Conservation (phyloP, 257 asterid species). For the Ehretia macrophylla region DNA sequence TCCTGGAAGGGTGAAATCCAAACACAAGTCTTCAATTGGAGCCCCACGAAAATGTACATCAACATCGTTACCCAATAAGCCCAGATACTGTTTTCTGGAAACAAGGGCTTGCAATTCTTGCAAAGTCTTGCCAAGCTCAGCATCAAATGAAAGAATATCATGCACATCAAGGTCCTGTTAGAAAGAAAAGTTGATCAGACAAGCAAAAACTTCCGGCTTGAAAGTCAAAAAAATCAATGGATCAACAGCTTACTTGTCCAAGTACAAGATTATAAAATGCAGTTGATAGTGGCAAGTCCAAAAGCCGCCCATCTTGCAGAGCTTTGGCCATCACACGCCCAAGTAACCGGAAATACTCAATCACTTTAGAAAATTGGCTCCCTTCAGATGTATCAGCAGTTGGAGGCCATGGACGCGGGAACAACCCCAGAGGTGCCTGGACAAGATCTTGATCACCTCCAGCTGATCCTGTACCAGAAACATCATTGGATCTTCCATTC, state of each 20-base stretch:
- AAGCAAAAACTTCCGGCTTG: neutral
- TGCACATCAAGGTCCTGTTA: slow-evolving; percentile 87
- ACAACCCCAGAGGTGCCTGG: slow-evolving; percentile 85
- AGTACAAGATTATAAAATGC: slow-evolving; percentile 86
- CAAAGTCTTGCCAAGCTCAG: slow-evolving; percentile 73
- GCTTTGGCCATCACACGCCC: slow-evolving; percentile 98
- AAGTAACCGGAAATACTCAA: slow-evolving; percentile 73
- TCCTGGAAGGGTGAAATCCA: slow-evolving; percentile 96
- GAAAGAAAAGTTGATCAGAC: neutral
- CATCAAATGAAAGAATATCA: slow-evolving; percentile 75
- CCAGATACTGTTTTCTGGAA: slow-evolving; percentile 60
- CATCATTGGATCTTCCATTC: slow-evolving; percentile 18
- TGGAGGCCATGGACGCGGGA: slow-evolving; percentile 89
- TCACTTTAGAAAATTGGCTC: slow-evolving; percentile 55
- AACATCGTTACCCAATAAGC: slow-evolving; percentile 36
- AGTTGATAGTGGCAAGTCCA: slow-evolving; percentile 83
- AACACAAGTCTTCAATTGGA: slow-evolving; percentile 78
- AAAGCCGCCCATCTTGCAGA: slow-evolving; percentile 97
- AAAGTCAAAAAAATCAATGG: neutral
- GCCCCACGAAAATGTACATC: slow-evolving; percentile 71
- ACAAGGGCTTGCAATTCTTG: slow-evolving; percentile 93
- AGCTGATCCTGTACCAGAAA: slow-evolving; percentile 13
- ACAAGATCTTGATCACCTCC: slow-evolving; percentile 49
- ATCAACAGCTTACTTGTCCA: slow-evolving; percentile 57
- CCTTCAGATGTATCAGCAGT: slow-evolving; percentile 62